Conservation (phyloP, 2,329 filamentous ascomycete genomes). For the Pseudogymnoascus sp. region DNA sequence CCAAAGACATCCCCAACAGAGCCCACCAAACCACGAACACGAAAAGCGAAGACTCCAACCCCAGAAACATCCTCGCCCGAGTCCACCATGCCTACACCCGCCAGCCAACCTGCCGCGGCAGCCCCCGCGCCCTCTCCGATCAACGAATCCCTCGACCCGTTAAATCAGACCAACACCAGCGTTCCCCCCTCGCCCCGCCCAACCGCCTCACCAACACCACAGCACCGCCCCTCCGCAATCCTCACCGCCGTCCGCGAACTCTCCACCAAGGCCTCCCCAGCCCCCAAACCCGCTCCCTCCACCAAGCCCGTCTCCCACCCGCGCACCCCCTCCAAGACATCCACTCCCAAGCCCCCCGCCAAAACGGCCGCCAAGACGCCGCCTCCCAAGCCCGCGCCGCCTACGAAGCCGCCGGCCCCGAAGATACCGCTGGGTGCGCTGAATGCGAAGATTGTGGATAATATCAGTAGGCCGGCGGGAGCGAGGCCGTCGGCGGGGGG, state of each 20-base stretch:
- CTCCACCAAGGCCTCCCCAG: not conserved
- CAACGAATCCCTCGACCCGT: not conserved
- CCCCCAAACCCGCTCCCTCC: not conserved
- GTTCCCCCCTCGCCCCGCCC: not conserved
- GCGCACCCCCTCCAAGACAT: not conserved
- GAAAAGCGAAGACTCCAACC: not conserved
- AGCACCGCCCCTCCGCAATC: not conserved
- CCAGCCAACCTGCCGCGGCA: not conserved
- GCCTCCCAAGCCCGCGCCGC: not conserved
- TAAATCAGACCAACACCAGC: not conserved
- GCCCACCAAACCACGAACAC: not conserved
- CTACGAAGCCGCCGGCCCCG: not conserved
- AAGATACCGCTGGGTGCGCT: slow-evolving; percentile 13
- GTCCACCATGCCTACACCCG: not conserved
- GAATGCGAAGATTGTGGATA: slow-evolving; percentile 25
- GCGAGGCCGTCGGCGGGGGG: slow-evolving; percentile 18
- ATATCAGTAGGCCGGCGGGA: slow-evolving; percentile 22
- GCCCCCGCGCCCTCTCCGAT: not conserved
- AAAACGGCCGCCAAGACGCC: not conserved
- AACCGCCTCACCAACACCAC: not conserved
- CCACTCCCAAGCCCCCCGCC: not conserved
- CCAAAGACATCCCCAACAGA: not conserved
- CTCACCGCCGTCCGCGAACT: not conserved
- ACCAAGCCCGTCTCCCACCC: not conserved
- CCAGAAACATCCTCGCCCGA: not conserved